Evolutionary conservation across 2,329 filamentous ascomycete genomes (phyloP).

Genomic region (Alternaria infectoria): DNA sequence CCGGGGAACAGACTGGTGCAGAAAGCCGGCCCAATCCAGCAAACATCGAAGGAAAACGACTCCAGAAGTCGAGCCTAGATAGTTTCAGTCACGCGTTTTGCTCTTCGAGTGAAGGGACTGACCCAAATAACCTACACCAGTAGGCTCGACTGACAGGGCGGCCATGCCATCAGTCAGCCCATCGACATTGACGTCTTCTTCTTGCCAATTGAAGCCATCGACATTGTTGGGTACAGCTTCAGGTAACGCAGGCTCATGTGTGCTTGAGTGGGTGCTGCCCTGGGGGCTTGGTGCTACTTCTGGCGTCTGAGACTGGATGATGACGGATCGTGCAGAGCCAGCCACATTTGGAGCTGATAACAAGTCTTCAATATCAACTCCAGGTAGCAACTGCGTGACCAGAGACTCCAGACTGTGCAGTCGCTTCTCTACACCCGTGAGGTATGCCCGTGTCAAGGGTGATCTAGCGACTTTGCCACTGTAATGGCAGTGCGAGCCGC

Average conservation of each 20-base stretch:
- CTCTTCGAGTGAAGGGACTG: neutral
- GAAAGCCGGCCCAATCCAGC: constrained; percentile 34
- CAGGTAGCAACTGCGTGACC: constrained; percentile 26
- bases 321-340: constrained; percentile 4
- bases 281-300: constrained; percentile 20
- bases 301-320: constrained; percentile 12
- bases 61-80: constrained; percentile 30
- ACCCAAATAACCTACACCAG: constrained; percentile 35
- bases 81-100: neutral
- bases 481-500: constrained; percentile 28
- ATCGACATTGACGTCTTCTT: constrained; percentile 26
- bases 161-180: constrained; percentile 36
- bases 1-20: constrained; percentile 28
- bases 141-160: constrained; percentile 34
- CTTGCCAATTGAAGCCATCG: constrained; percentile 36
- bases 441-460: constrained; percentile 31
- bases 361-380: constrained; percentile 28
- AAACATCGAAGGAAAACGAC: constrained; percentile 33
- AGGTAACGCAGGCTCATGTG: constrained; percentile 25
- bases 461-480: constrained; percentile 33
- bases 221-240: constrained; percentile 33
- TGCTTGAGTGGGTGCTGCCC: constrained; percentile 11
- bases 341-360: constrained; percentile 21
- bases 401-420: constrained; percentile 25
- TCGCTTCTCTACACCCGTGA: constrained; percentile 31